Evolutionary conservation across 257 asterid species (phyloP).

Genomic region (Avicennia marina): DNA sequence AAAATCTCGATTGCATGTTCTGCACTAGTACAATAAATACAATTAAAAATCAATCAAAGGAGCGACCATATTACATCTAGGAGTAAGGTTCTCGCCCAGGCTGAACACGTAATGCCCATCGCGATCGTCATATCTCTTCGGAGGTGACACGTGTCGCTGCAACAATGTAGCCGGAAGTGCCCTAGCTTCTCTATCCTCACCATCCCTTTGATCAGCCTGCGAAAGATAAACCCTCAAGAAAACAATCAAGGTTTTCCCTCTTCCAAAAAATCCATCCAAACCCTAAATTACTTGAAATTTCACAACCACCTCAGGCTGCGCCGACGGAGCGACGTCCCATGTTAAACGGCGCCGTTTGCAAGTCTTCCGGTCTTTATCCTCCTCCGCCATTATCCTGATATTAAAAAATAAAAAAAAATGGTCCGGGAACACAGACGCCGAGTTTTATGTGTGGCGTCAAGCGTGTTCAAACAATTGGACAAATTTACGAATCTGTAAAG

Average conservation of each 20-base stretch:
- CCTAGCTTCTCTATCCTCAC: slow-evolving; percentile 32
- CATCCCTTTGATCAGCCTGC: slow-evolving; percentile 35
- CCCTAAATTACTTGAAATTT: slow-evolving; percentile 13
- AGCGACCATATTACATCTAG: slow-evolving; percentile 50
- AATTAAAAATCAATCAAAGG: neutral
- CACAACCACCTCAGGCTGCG: slow-evolving; percentile 34
- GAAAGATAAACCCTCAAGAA: neutral
- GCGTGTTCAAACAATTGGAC: neutral
- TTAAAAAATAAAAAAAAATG: slow-evolving; percentile 14
- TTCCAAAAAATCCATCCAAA: slow-evolving; percentile 21
- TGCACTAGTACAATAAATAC: neutral
- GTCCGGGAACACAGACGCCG: slow-evolving; percentile 6
- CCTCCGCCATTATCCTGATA: slow-evolving; percentile 34
- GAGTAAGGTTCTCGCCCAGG: slow-evolving; percentile 79
- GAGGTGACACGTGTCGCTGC: slow-evolving; percentile 57
- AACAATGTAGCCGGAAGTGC: slow-evolving; percentile 27
- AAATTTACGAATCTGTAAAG: neutral
- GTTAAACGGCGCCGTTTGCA: slow-evolving; percentile 65
- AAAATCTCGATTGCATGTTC: too few species aligned
- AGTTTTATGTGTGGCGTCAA: slow-evolving; percentile 1
- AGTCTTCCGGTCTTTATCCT: slow-evolving; percentile 26
- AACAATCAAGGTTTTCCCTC: neutral
- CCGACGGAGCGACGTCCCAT: slow-evolving; percentile 54
- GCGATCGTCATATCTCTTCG: slow-evolving; percentile 62
- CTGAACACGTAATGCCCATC: slow-evolving; percentile 70